Conservation (phyloP, 176 grass and related monocot genomes). For the Eragrostis curvula region DNA sequence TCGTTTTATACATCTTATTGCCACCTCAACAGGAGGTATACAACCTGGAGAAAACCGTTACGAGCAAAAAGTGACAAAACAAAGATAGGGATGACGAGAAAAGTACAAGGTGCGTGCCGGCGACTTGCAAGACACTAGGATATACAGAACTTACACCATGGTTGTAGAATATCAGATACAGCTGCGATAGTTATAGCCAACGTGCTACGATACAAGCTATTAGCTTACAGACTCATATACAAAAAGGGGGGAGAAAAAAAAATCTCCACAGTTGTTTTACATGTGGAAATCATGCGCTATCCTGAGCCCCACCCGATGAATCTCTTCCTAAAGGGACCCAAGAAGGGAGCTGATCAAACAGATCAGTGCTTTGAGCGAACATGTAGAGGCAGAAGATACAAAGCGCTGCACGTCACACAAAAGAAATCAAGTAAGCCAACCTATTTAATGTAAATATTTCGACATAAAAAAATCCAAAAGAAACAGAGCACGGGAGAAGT, state of each 20-base stretch:
- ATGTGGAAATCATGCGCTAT: constrained; percentile 39
- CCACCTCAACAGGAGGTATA: background rate
- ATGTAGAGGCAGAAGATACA: constrained; percentile 83
- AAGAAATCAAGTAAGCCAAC: background rate
- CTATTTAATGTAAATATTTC: background rate
- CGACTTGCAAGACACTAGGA: background rate
- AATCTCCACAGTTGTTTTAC: background rate
- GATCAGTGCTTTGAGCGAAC: constrained; percentile 69
- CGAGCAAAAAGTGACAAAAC: background rate
- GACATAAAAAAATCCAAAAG: constrained; percentile 4
- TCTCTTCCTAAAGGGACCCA: constrained; percentile 63
- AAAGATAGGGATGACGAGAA: background rate
- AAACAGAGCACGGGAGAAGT: background rate
- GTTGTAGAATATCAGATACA: background rate
- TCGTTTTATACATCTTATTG: background rate
- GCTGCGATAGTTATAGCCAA: background rate
- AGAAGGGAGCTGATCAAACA: constrained; percentile 56
- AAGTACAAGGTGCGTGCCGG: background rate
- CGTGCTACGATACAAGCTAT: constrained; percentile 10
- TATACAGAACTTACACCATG: background rate
- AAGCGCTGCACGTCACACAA: constrained; percentile 49
- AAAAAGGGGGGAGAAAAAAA: background rate
- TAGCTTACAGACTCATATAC: background rate
- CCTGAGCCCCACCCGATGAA: constrained; percentile 43
- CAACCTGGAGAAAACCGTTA: background rate